These are phyloP conservation scores for Penicillium cosmopolitanum DNA, from an alignment of 495 filamentous ascomycete species.

Conservation along the genomic window DNA sequence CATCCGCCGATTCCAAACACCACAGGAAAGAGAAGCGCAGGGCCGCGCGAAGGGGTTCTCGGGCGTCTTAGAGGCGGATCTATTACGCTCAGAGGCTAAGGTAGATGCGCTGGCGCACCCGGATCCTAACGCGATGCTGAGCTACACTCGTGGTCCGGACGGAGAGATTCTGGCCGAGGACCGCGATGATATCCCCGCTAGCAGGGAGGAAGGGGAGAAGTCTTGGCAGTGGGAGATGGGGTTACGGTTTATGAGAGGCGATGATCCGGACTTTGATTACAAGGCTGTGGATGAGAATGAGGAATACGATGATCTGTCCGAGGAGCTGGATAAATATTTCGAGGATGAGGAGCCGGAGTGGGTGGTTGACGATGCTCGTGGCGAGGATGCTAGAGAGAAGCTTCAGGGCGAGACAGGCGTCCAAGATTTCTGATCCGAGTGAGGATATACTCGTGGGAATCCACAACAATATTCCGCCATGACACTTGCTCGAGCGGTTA, in stretches of 20 bases:
- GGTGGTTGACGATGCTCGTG: slow-evolving; percentile 52
- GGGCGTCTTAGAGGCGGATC: slow-evolving; percentile 70
- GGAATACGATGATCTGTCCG: slow-evolving; percentile 64
- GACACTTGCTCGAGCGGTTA: too few relatives aligned
- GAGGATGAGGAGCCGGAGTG: slow-evolving; percentile 74
- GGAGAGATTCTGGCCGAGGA: slow-evolving; percentile 62
- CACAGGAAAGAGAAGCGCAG: slow-evolving; percentile 72
- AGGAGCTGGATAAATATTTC: slow-evolving; percentile 73
- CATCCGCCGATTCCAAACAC: slow-evolving; percentile 75
- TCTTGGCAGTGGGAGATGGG: slow-evolving; percentile 71
- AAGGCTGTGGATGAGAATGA: slow-evolving; percentile 67
- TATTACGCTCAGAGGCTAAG: slow-evolving; percentile 73
- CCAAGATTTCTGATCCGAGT: slow-evolving; percentile 68
- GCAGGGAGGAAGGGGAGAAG: slow-evolving; percentile 65
- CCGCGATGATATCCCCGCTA: slow-evolving; percentile 58
- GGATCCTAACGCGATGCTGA: slow-evolving; percentile 52
- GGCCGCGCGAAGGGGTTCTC: slow-evolving; percentile 74
- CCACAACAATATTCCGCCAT: background rate
- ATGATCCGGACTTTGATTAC: slow-evolving; percentile 80
- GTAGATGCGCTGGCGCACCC: slow-evolving; percentile 64
- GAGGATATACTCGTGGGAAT: background rate
- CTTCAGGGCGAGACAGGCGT: slow-evolving; percentile 75
- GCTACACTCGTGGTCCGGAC: slow-evolving; percentile 49
- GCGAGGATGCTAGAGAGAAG: slow-evolving; percentile 34
- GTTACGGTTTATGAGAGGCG: slow-evolving; percentile 69